Evolutionary conservation across 768 basidiomycete species (phyloP), one percentile per base, ranked within the genome.

Genomic region (Mycena floridula): DNA sequence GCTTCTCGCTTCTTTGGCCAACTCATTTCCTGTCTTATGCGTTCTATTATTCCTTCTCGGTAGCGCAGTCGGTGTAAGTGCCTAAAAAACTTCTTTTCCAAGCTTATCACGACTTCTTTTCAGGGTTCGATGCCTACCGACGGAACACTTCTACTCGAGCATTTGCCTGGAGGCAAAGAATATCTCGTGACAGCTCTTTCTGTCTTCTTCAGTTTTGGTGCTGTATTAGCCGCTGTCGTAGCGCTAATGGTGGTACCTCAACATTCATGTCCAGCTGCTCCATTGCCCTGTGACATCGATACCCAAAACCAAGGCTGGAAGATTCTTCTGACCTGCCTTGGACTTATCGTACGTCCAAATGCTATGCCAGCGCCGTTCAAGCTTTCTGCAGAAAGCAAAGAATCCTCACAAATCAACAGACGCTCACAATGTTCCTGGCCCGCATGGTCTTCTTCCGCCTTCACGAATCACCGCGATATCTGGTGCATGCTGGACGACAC

Each of bases 101-200:
- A 6, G 46, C 15, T 22, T 38, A 24, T 25, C 26, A 37, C 38
- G 25, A 24, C 43, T 30, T 25, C 37, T 18, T n/a, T 22, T 38
- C 46, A 93, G 89, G 85, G 93, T 30, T 85, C 90, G 35, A 95
- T 97, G 91, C 94, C 94, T 1, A 98, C 94, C 0, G 95, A 97
- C 53, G 93, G 94, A 5, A 97, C 92, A 0, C 78, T 95, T 3
- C 75, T 92, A 20, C 72, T 92, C 7, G 95, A 99, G 56, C 92
- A 96, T 54, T 82, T 97, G 70, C 95, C 95, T 2, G 81, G 84
- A 51, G 78, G 79, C n/a, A 91, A 93, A 51, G 82, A 92, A 55
- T 92, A 95, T 59, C 77, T 98, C 47, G 55, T 46, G 20, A 47
- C 37, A 7, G 38, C 36, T 45, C 47, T 46, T 36, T 56, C 35